phyloP scores from a whole-genome alignment of 225 moss, liverwort and hornwort genomes.

The Marchantia paleacea region DNA sequence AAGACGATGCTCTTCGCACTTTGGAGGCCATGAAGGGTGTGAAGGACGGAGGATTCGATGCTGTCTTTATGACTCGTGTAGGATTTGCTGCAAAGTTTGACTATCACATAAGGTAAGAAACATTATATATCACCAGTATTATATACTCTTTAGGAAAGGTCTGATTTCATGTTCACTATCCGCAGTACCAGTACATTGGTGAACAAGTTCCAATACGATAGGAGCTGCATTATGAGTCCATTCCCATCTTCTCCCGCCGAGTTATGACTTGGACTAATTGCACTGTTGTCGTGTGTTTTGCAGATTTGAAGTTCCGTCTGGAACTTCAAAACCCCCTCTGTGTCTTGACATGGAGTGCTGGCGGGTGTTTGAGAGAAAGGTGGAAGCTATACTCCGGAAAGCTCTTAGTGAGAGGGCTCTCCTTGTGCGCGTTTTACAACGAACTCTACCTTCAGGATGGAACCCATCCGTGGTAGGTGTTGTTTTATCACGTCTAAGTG shows the following conservation, averaged over 20 bases:
- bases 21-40: constrained; percentile 60
- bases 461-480: constrained; percentile 30
- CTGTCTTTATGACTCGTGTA: constrained; percentile 72
- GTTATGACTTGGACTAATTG: background rate
- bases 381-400: constrained; percentile 55
- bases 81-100: constrained; percentile 78
- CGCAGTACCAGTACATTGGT: no score
- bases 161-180: background rate
- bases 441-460: constrained; percentile 58
- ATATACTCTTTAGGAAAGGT: no score
- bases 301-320: constrained; percentile 38
- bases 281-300: background rate
- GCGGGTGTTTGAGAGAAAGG: constrained; percentile 50
- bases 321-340: constrained; percentile 21
- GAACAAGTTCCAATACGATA: background rate
- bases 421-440: constrained; percentile 57
- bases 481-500: background rate
- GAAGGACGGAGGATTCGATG: constrained; percentile 71
- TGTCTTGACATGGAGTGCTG: constrained; percentile 67
- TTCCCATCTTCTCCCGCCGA: background rate
- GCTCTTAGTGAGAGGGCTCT: constrained; percentile 73
- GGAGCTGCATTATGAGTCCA: background rate
- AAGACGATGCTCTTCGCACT: constrained; percentile 62
- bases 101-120: constrained; percentile 72
- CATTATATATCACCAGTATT: background rate